A percentile compares a stretch with the other conserved stretches of the same genome.
These are phyloP conservation scores for Ganoderma resinaceum DNA, from an alignment of 1,284 basidiomycete species.

Conservation along the genomic window DNA sequence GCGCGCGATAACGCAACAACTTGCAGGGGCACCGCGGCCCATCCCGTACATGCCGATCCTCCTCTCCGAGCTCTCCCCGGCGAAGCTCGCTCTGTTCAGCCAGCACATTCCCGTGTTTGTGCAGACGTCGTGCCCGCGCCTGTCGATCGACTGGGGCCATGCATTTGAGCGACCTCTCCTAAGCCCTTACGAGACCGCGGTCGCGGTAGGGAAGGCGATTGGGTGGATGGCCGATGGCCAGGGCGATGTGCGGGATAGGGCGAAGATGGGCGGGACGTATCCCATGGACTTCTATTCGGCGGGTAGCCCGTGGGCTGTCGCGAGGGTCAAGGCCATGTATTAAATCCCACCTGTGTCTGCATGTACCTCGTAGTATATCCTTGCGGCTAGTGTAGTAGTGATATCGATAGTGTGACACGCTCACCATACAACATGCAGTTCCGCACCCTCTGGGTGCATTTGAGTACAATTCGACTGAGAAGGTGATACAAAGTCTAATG, in stretches of 20 bases:
- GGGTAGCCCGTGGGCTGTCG: conserved; percentile 76
- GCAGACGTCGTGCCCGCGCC: conserved; percentile 94
- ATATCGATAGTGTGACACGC: not conserved
- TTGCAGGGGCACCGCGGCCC: conserved; percentile 55
- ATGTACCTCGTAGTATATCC: not conserved
- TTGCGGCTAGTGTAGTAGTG: not conserved
- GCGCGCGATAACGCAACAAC: conserved; percentile 80
- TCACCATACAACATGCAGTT: not conserved
- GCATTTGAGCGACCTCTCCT: conserved; percentile 92
- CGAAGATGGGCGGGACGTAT: conserved; percentile 60
- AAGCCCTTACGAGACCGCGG: conserved; percentile 94
- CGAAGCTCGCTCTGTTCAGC: conserved; percentile 88
- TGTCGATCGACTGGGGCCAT: conserved; percentile 99
- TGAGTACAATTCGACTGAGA: not conserved
- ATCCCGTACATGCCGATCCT: conserved; percentile 89
- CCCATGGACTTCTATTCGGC: conserved; percentile 97
- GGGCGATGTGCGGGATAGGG: conserved; percentile 38
- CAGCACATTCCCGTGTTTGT: conserved; percentile 88
- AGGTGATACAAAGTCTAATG: not conserved
- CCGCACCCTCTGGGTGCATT: not conserved
- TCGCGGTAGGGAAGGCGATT: conserved; percentile 78
- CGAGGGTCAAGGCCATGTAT: conserved; percentile 52
- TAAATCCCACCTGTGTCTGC: conserved; percentile 18
- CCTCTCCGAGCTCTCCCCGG: conserved; percentile 94
- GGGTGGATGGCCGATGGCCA: conserved; percentile 66